Conservation (phyloP, 306 rosid genomes). For the Medicago ruthenica region DNA sequence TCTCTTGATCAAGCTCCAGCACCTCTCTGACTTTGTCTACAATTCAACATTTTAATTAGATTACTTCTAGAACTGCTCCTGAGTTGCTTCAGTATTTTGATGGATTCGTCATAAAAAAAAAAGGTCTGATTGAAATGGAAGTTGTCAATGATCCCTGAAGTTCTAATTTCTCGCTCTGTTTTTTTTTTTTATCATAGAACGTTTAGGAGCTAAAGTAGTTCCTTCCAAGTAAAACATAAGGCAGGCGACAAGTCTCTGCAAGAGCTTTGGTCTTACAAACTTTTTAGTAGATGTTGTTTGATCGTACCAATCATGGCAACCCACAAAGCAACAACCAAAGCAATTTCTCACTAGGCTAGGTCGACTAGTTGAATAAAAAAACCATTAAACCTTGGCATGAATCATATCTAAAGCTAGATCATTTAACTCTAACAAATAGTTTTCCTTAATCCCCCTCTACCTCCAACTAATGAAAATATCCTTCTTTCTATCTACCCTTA, state of each 20-base stretch:
- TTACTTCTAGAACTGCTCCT: conserved; percentile 27
- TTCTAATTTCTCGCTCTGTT: background rate
- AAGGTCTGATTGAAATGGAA: background rate
- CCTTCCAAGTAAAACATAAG: conserved; percentile 29
- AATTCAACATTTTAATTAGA: conserved; percentile 34
- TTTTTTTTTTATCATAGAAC: background rate
- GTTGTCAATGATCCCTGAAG: background rate
- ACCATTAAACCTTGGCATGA: background rate
- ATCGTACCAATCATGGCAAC: background rate
- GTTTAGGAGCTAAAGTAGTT: background rate
- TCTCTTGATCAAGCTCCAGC: conserved; percentile 82
- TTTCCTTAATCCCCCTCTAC: background rate
- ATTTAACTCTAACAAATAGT: conserved; percentile 9
- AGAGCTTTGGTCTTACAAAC: conserved; percentile 7
- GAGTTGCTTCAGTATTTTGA: conserved; percentile 32
- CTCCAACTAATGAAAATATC: background rate
- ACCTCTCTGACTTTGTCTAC: conserved; percentile 92
- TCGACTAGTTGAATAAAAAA: background rate
- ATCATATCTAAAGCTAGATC: conserved; percentile 1
- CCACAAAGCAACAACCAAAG: background rate
- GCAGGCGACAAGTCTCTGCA: background rate
- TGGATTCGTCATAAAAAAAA: conserved; percentile 21
- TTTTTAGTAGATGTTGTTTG: background rate
- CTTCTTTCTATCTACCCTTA: conserved; percentile 3
- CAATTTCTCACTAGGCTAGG: background rate